These are phyloP conservation scores for Hypoxylon fragiforme DNA, from an alignment of 495 filamentous ascomycete genomes.

Conservation along the genomic window DNA sequence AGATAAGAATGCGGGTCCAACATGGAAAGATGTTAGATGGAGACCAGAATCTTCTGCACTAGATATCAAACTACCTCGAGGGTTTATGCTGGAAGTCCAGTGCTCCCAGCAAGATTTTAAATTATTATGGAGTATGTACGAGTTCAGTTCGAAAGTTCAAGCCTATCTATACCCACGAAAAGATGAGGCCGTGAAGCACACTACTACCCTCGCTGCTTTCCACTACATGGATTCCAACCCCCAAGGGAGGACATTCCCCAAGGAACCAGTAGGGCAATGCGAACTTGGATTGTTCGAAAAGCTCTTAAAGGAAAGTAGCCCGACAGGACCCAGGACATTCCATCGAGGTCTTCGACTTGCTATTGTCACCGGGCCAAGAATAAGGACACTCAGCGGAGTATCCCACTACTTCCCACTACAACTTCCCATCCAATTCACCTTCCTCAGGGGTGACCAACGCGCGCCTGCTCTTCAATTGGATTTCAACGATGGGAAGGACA, in stretches of 20 bases:
- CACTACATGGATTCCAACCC: slow-evolving; percentile 73
- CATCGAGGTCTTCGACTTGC: slow-evolving; percentile 77
- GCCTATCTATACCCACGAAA: slow-evolving; percentile 63
- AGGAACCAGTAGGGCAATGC: slow-evolving; percentile 70
- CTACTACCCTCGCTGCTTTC: slow-evolving; percentile 66
- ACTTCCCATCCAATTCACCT: slow-evolving; percentile 70
- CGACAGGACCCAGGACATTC: slow-evolving; percentile 65
- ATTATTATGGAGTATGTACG: slow-evolving; percentile 76
- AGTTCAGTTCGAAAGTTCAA: slow-evolving; percentile 75
- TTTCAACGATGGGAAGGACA: slow-evolving; percentile 65
- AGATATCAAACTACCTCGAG: slow-evolving; percentile 66
- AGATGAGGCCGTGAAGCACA: slow-evolving; percentile 68
- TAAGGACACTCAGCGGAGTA: slow-evolving; percentile 73
- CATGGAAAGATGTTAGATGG: slow-evolving; percentile 82
- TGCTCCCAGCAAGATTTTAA: slow-evolving; percentile 75
- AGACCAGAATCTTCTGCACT: slow-evolving; percentile 62
- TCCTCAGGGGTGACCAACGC: slow-evolving; percentile 67
- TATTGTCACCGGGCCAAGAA: slow-evolving; percentile 72
- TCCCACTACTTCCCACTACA: slow-evolving; percentile 64
- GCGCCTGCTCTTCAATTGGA: slow-evolving; percentile 69
- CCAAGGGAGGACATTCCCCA: slow-evolving; percentile 68
- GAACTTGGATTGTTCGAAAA: slow-evolving; percentile 73
- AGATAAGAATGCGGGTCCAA: slow-evolving; percentile 66
- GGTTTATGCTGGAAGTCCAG: slow-evolving; percentile 67
- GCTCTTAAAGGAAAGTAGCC: slow-evolving; percentile 60